Evolutionary conservation across 2,329 filamentous ascomycete genomes (phyloP), one percentile per base, ranked within the genome.

Genomic region (Fusarium pseudoanthophilum): DNA sequence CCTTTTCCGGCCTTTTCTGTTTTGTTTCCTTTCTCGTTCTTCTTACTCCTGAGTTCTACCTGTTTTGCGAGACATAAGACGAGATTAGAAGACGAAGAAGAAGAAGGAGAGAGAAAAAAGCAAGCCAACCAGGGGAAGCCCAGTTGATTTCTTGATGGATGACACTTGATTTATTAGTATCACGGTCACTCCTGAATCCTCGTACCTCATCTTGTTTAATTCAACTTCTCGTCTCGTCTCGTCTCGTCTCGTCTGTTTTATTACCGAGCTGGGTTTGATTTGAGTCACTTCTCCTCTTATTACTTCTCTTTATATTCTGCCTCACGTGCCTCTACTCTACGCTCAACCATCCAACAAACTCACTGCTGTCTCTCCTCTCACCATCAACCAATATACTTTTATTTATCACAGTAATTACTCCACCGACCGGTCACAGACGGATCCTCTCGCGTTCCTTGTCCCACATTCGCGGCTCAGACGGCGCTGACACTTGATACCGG

Each of bases 111-210:
- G 5, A 30, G 20, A 46, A 15, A n/a, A 34, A 36, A 36, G 36
- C 26, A 51, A 51, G 24, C 56, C 53, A 48, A 49, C 24, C 53
- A 61, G 61, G 62, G 62, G 40, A 68, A 67, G 46, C 39, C 61
- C 34, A 67, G 42, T 60, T 59, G 45, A 53, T 46, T 56, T 46
- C 40, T 63, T n/a, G 32, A 43, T 66, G 46, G 43, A 51, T 68
- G 59, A 60, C 72, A 49, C 56, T 66, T 62, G 30, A 69, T 69
- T 72, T 72, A 72, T 65, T 72, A 72, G 55, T 58, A 72, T 69
- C 69, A 61, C 60, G 64, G 59, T 20, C 60, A 64, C 64, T 72
- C 64, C 67, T 71, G 61, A 64, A 43, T 60, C 55, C 68, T 39
- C 45, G 45, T 56, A 57, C 40, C 55, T 58, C 58, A 42, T 59